Conservation (phyloP, 768 basidiomycete genomes). For the Russula ochroleuca region DNA sequence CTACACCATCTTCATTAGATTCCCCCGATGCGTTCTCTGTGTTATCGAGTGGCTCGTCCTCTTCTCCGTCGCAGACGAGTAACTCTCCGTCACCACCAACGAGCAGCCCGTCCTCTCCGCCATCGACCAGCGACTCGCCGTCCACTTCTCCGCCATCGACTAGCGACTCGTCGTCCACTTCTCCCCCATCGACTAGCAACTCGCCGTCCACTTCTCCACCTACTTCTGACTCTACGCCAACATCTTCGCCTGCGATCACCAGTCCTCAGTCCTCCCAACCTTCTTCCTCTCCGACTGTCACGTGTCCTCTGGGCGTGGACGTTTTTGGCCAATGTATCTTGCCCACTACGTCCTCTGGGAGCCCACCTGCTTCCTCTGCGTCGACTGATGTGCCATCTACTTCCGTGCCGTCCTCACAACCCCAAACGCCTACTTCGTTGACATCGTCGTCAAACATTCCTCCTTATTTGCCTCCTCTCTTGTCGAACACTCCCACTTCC, state of each 20-base stretch:
- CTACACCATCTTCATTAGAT: background rate
- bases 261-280: slow-evolving; percentile 5
- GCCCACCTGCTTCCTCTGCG: background rate
- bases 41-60: background rate
- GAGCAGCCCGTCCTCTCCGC: background rate
- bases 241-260: slow-evolving; percentile 10
- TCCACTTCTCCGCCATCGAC: slow-evolving; percentile 1
- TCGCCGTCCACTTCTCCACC: slow-evolving; percentile 9
- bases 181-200: background rate
- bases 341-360: background rate
- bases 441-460: background rate
- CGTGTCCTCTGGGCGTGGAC: slow-evolving; percentile 6
- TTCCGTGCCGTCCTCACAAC: background rate
- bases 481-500: background rate
- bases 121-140: background rate
- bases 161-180: slow-evolving; percentile 8
- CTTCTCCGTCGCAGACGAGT: background rate
- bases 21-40: background rate
- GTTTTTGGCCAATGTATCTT: slow-evolving; percentile 10
- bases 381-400: background rate
- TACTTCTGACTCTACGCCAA: slow-evolving; percentile 15
- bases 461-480: background rate
- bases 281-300: slow-evolving; percentile 3
- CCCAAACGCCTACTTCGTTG: background rate
- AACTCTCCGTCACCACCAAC: background rate